phyloP scores from a whole-genome alignment of 2,329 filamentous ascomycete species.

The Trichoderma polysporum region DNA sequence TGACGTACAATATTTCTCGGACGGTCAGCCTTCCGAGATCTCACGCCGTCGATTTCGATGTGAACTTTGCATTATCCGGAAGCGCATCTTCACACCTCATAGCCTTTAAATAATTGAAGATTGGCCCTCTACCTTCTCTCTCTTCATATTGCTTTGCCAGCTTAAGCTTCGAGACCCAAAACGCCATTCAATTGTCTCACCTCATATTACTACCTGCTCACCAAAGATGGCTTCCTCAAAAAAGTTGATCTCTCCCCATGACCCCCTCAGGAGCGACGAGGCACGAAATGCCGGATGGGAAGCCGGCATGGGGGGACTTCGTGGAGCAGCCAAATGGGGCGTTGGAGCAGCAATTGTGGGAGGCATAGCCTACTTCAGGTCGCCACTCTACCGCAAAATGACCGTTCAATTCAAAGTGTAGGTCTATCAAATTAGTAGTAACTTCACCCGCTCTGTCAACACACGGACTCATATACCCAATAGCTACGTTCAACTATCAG shows the following conservation, averaged over 20 bases:
- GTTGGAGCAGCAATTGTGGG: slow-evolving; percentile 62
- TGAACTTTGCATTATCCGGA: background rate
- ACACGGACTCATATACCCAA: background rate
- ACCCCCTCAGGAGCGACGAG: slow-evolving; percentile 63
- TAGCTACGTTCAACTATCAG: slow-evolving; percentile 82
- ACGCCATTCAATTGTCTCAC: background rate
- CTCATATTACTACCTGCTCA: background rate
- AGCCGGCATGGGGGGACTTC: slow-evolving; percentile 63
- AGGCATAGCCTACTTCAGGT: slow-evolving; percentile 61
- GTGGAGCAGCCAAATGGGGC: slow-evolving; percentile 72
- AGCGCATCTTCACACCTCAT: background rate
- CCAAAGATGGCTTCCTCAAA: background rate
- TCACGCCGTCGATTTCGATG: background rate
- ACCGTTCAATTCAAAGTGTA: slow-evolving; percentile 79
- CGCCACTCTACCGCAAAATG: slow-evolving; percentile 69
- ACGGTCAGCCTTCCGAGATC: slow-evolving; percentile 5
- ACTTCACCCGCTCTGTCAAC: background rate
- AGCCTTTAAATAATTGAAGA: background rate
- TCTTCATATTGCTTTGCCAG: background rate
- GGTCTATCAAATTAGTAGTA: slow-evolving; percentile 2
- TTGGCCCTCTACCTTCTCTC: background rate
- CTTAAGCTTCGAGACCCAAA: background rate
- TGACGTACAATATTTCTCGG: slow-evolving; percentile 18
- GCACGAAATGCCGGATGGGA: slow-evolving; percentile 70
- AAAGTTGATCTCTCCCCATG: slow-evolving; percentile 39